Conservation (phyloP, 169 alveolate species). For the Cryptosporidium bovis region DNA sequence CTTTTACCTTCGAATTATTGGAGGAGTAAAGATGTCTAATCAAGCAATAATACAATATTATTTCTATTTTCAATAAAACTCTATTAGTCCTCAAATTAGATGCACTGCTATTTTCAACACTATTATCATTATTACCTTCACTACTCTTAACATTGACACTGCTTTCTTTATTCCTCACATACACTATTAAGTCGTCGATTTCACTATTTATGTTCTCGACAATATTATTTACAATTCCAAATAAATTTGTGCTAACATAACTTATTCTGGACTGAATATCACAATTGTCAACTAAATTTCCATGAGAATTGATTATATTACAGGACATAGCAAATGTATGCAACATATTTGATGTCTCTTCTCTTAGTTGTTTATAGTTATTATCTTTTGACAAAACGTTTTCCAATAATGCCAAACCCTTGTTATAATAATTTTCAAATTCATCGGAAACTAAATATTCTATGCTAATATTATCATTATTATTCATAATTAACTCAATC, state of each 20-base stretch:
- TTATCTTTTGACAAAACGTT: constrained; percentile 3
- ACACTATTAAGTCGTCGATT: neutral
- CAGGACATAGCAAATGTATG: constrained; percentile 31
- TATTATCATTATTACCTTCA: neutral
- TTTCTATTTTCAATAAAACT: constrained; percentile 4
- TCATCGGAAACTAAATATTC: neutral
- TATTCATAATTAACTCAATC: constrained; percentile 33
- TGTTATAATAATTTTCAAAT: neutral
- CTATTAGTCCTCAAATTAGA: neutral
- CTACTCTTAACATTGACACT: neutral
- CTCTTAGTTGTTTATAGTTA: constrained; percentile 65
- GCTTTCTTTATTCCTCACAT: too few species aligned
- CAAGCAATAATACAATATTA: constrained; percentile 44
- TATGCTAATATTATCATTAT: neutral
- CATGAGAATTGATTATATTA: constrained; percentile 12
- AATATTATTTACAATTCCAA: neutral
- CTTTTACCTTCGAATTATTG: neutral
- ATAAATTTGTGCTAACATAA: neutral
- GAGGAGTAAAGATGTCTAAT: constrained; percentile 28
- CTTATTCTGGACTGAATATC: neutral
- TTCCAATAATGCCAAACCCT: constrained; percentile 14
- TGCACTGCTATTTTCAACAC: neutral
- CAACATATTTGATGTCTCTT: constrained; percentile 52
- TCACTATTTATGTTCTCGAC: neutral
- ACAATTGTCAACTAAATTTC: too few species aligned